Conservation (phyloP, 2,329 filamentous ascomycete species). For the Anthostomella pinea region DNA sequence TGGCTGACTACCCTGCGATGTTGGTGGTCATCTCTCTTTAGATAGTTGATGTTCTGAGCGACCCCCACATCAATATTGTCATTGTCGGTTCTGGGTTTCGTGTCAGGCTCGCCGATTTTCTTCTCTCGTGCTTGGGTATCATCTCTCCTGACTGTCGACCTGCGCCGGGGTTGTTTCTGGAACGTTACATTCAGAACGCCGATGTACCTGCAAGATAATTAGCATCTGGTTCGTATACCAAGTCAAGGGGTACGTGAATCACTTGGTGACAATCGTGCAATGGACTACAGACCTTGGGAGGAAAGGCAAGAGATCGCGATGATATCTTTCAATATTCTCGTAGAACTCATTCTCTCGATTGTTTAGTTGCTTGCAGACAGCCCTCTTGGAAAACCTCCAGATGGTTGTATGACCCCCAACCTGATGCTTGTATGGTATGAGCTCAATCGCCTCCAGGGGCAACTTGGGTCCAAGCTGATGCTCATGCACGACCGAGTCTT, state of each 20-base stretch:
- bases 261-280: conserved; percentile 11
- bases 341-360: conserved; percentile 99
- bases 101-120: conserved; percentile 28
- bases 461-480: conserved; percentile 50
- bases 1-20: conserved; percentile 61
- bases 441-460: conserved; percentile 85
- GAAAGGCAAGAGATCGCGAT: conserved; percentile 86
- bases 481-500: conserved; percentile 50
- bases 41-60: conserved; percentile 12
- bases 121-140: conserved; percentile 33
- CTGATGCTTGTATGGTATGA: conserved; percentile 96
- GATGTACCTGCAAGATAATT: conserved; percentile 67
- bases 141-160: conserved; percentile 52
- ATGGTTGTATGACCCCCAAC: conserved; percentile 95
- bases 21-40: conserved; percentile 23
- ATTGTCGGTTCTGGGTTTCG: conserved; percentile 32
- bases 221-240: conserved; percentile 14
- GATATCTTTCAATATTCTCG: conserved; percentile 87
- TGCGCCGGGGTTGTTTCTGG: conserved; percentile 73
- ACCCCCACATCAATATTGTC: conserved; percentile 12
- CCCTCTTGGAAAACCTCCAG: conserved; percentile 91
- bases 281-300: conserved; percentile 67
- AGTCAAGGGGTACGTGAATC: neutral
- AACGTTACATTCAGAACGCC: conserved; percentile 96
- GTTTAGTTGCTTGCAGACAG: conserved; percentile 97